Conservation (phyloP, 345 rosid genomes). For the Gossypium arboreum region DNA sequence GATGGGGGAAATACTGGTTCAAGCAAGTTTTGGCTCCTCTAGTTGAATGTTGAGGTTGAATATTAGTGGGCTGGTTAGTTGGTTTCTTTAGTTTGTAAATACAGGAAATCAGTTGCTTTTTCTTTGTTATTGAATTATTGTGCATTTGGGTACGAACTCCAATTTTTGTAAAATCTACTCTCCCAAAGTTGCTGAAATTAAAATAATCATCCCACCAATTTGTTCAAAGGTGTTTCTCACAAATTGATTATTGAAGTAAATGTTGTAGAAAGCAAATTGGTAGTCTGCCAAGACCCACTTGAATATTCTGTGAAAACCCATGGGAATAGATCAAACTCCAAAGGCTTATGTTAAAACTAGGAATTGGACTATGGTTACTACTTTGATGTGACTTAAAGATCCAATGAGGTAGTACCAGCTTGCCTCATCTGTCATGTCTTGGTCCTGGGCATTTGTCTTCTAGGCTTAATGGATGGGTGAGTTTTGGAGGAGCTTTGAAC, state of each 20-base stretch:
- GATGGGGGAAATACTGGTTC: too few species aligned
- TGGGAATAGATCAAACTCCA: neutral
- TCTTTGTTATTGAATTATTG: neutral
- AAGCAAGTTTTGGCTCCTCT: too few species aligned
- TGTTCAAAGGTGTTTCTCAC: neutral
- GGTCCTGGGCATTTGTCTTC: neutral
- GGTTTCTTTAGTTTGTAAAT: neutral
- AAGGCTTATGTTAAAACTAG: neutral
- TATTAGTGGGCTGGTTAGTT: neutral
- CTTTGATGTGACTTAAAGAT: neutral
- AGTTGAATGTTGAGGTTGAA: neutral
- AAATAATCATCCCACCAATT: neutral
- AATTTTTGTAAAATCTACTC: neutral
- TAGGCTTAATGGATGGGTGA: neutral
- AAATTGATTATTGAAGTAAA: neutral
- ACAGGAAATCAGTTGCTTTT: neutral
- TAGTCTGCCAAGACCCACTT: neutral
- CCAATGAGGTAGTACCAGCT: neutral
- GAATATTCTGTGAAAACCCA: too few species aligned
- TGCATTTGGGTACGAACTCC: neutral
- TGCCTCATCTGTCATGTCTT: neutral
- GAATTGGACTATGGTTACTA: neutral
- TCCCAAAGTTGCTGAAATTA: neutral
- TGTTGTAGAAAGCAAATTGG: neutral
- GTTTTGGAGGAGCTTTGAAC: slow-evolving; percentile 4